Evolutionary conservation across 805 yeast genomes (phyloP).

Genomic region (Cyberlindnera mycetangii): DNA sequence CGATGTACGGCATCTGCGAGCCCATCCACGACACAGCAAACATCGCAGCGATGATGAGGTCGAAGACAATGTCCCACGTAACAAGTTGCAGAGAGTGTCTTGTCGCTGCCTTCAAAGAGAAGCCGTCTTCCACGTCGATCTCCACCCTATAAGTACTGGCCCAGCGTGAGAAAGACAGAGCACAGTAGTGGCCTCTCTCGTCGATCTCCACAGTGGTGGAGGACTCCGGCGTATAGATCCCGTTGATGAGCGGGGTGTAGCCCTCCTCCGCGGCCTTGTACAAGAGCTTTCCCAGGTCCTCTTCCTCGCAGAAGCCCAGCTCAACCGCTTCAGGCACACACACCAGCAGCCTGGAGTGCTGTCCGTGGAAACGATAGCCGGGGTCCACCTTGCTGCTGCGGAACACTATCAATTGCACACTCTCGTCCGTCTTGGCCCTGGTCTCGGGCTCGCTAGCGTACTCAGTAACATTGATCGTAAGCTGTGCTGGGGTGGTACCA

Average conservation of each 20-base stretch:
- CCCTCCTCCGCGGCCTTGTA: neutral
- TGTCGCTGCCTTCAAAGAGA: neutral
- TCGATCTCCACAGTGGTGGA: neutral
- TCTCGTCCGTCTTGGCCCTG: neutral
- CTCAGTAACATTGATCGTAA: neutral
- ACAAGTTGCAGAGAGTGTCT: neutral
- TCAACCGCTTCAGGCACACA: neutral
- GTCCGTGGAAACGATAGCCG: neutral
- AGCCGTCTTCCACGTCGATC: neutral
- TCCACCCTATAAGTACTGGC: neutral
- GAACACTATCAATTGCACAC: neutral
- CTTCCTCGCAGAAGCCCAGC: neutral
- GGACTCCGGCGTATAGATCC: neutral
- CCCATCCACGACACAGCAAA: neutral
- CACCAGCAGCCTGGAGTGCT: neutral
- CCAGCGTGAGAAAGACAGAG: neutral
- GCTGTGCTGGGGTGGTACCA: neutral
- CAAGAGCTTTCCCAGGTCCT: neutral
- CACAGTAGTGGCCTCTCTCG: conserved; percentile 2
- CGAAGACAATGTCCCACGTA: neutral
- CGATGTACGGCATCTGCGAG: neutral
- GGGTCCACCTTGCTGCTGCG: neutral
- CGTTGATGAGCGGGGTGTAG: neutral
- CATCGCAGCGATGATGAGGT: neutral
- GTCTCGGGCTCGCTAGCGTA: neutral